phyloP scores from a whole-genome alignment of 2,329 filamentous ascomycete species.

The Ophiosphaerella herpotricha region DNA sequence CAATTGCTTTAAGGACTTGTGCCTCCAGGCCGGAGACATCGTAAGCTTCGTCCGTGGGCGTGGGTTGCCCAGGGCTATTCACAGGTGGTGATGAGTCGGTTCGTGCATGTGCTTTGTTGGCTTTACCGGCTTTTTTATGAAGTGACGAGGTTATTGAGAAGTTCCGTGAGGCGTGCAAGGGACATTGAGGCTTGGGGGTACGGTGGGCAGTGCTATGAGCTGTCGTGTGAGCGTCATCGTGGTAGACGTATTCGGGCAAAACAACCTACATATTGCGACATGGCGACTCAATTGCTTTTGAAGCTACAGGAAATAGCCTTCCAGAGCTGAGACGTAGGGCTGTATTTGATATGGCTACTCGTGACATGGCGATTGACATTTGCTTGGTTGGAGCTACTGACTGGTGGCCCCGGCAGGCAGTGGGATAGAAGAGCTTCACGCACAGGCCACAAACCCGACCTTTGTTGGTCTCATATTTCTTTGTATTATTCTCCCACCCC shows the following conservation, averaged over 20 bases:
- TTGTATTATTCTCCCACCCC: not conserved
- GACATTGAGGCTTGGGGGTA: conserved; percentile 13
- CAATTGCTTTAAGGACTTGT: conserved; percentile 60
- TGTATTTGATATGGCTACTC: conserved; percentile 26
- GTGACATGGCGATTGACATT: conserved; percentile 29
- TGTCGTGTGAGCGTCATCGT: conserved; percentile 8
- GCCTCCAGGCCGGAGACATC: conserved; percentile 64
- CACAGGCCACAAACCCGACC: not conserved
- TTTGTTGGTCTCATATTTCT: too few relatives aligned
- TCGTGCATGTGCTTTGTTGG: conserved; percentile 46
- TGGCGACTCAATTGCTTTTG: conserved; percentile 30
- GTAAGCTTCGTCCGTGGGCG: conserved; percentile 59
- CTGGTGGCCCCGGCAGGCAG: not conserved
- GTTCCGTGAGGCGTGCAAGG: conserved; percentile 14
- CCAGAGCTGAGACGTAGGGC: conserved; percentile 23
- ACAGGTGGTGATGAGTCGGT: conserved; percentile 42
- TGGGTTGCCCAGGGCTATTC: conserved; percentile 27
- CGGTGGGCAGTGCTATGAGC: conserved; percentile 7
- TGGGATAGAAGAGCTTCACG: conserved; percentile 1
- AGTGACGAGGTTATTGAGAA: conserved; percentile 52
- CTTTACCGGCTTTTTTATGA: conserved; percentile 61
- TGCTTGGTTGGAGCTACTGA: not conserved
- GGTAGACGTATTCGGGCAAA: not conserved
- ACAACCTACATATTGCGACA: conserved; percentile 30
- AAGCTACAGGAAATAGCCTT: conserved; percentile 9